Percentiles rank a stretch among this genome's conserved stretches.
These are phyloP conservation scores for Cryptococcus depauperatus DNA, from an alignment of 1,284 basidiomycete genomes.

Conservation along the genomic window DNA sequence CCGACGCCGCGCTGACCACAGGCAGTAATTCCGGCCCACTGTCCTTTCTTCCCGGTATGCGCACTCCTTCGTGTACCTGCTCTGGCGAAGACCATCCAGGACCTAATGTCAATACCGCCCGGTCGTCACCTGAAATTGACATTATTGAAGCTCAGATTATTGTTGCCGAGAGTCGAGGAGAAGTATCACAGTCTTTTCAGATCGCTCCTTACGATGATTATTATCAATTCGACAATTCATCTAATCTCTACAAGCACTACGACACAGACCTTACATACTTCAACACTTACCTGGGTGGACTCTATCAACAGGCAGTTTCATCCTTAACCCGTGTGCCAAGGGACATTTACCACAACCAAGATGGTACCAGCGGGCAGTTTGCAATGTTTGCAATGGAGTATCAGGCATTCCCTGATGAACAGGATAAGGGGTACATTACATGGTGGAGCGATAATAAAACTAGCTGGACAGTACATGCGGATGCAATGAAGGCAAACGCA, in stretches of 20 bases:
- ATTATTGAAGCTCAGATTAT: constrained; percentile 54
- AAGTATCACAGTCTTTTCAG: constrained; percentile 22
- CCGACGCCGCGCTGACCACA: constrained; percentile 35
- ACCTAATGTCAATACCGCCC: constrained; percentile 50
- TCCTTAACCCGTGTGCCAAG: constrained; percentile 51
- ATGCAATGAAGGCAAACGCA: constrained; percentile 54
- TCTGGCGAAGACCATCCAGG: constrained; percentile 57
- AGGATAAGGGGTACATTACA: constrained; percentile 54
- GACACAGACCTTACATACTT: constrained; percentile 50
- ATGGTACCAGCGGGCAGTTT: background rate
- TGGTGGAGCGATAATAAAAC: constrained; percentile 56
- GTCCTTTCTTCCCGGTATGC: constrained; percentile 48
- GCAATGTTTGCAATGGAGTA: constrained; percentile 54
- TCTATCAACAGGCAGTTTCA: constrained; percentile 68
- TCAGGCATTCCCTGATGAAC: constrained; percentile 53
- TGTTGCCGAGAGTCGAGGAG: constrained; percentile 6
- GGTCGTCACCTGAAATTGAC: constrained; percentile 59
- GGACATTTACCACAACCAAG: constrained; percentile 34
- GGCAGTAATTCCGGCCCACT: constrained; percentile 29
- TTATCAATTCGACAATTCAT: constrained; percentile 54
- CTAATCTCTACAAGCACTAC: constrained; percentile 35
- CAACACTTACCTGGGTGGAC: constrained; percentile 67
- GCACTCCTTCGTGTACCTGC: constrained; percentile 50
- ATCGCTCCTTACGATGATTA: constrained; percentile 50
- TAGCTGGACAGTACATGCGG: constrained; percentile 52